Evolutionary conservation across 177 flowering plant genomes (phyloP), one percentile per base, ranked within the genome.

Genomic region (Vitis hybrid): DNA sequence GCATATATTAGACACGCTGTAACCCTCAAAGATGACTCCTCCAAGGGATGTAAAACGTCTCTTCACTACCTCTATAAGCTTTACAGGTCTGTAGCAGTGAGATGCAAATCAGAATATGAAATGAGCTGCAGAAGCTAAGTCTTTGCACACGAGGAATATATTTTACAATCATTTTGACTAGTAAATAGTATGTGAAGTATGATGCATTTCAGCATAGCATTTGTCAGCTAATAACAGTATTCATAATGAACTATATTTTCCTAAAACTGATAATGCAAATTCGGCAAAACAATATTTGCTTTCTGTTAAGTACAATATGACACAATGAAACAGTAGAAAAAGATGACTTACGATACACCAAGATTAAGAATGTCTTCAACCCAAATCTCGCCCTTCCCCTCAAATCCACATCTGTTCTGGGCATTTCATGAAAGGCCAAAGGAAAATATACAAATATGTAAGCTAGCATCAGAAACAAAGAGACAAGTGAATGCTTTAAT

Each of bases 351-450:
- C 99, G 88, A 90, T 77, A 95, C 80, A 64, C 99, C 99, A 71
- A 93, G 98, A 76, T 93, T 93, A 62, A 95, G 99, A 80, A 95
- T 90, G 81, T 89, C 92, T 76, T 89, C 81, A 59, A 93, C 95
- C 98, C 98, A 95, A 73, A 95, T 87, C 24, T 95, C 95, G 0
- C 95, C 98, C 78, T 87, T 91, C 22, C 89, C 89, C 76, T 91
- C 93, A 70, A 95, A 95, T 69, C 96, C 98, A 81, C 97, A 93
- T 81, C 99, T 88, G 66, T 90, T 95, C 99, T 95, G 93, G 69
- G 58, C 68, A 77, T 17, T 53, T 54, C 44, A 73, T 31, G 20
- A 59, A 64, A 77, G 3, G 11, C 44, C 10, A 59, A 66, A 55
- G 7, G 18, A 14, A 61, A 54, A 66, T 8, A 55, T 8, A 38